Conservation (phyloP, 768 basidiomycete genomes). For the Cyathus striatus region DNA sequence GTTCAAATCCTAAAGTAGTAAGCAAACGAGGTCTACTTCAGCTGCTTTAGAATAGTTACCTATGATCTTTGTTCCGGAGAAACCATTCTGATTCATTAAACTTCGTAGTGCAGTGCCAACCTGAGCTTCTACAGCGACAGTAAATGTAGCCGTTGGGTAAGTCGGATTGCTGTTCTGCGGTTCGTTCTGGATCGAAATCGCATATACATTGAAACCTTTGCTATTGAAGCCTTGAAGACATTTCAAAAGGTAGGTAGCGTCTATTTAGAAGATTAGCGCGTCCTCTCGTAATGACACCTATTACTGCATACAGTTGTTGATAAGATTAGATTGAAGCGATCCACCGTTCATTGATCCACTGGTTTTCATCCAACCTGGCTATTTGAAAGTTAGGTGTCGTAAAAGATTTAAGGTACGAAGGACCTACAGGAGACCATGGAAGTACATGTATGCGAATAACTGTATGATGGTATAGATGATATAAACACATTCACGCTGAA, state of each 20-base stretch:
- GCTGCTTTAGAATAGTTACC: slow-evolving; percentile 23
- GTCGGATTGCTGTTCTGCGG: slow-evolving; percentile 56
- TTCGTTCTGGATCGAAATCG: slow-evolving; percentile 61
- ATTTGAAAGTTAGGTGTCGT: slow-evolving; percentile 5
- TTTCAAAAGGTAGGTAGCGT: slow-evolving; percentile 70
- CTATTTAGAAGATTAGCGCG: slow-evolving; percentile 38
- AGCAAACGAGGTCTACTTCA: neutral
- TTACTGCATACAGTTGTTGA: slow-evolving; percentile 36
- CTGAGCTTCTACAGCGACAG: slow-evolving; percentile 48
- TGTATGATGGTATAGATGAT: too few relatives aligned
- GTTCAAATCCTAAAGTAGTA: slow-evolving; percentile 34
- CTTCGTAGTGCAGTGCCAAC: slow-evolving; percentile 52
- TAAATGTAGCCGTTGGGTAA: slow-evolving; percentile 61
- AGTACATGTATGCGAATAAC: slow-evolving; percentile 49
- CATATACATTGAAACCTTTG: slow-evolving; percentile 58
- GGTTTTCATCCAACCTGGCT: slow-evolving; percentile 82
- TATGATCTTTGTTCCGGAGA: slow-evolving; percentile 54
- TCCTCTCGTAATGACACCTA: too few relatives aligned
- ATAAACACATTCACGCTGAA: too few relatives aligned
- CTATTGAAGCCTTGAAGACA: slow-evolving; percentile 62
- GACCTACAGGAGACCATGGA: slow-evolving; percentile 72
- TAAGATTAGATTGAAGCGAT: slow-evolving; percentile 43
- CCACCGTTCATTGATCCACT: slow-evolving; percentile 66
- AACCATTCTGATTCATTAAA: slow-evolving; percentile 59
- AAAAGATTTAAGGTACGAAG: neutral